Evolutionary conservation across 2,329 filamentous ascomycete genomes (phyloP), one percentile per base, ranked within the genome.

Genomic region (Botrytis aclada): DNA sequence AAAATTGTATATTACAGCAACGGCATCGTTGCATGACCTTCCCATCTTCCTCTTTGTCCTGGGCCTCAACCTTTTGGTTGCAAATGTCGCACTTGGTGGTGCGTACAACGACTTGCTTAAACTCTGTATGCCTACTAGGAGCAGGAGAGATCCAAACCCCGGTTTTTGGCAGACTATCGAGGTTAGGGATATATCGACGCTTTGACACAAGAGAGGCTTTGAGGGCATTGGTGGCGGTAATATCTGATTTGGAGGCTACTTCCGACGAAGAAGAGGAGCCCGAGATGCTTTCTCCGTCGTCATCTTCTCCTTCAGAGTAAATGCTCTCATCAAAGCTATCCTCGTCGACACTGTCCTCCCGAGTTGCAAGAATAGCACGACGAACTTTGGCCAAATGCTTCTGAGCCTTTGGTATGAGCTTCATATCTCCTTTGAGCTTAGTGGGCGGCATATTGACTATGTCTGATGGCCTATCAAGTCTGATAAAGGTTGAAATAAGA

Each of bases 51-150:
- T 54, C 47, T 41, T 56, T 37, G n/a, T 47, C 16, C 25, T 7
- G 10, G 1, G 14, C 60, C 3, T 39, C 37, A 10, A 56, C 47
- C n/a, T 67, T 67, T 0, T 67, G 12, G n/a, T 56, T 56, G 29
- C 70, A 71, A 22, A 60, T 29, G 29, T 71, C 70, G 29, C 70
- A 71, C n/a, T 71, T 71, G 3, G 70, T 65, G 7, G 70, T 71
- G 20, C 63, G 62, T 0, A 71, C 70, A 32, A 66, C 61, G 18
- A 71, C 37, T 5, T 71, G 70, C 3, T 34, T 14, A 9, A 71
- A 71, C 1, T 41, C n/a, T 0, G 47, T 60, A 22, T 71, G 70
- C 14, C n/a, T 67, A n/a, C n/a, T 12, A 41, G 65, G 65, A 18
- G 65, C 37, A 56, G 47, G 37, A 32, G 65, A 67, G 37, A 32